Evolutionary conservation across 2,329 filamentous ascomycete species (phyloP).

Genomic region (Calonectria pauciramosa): DNA sequence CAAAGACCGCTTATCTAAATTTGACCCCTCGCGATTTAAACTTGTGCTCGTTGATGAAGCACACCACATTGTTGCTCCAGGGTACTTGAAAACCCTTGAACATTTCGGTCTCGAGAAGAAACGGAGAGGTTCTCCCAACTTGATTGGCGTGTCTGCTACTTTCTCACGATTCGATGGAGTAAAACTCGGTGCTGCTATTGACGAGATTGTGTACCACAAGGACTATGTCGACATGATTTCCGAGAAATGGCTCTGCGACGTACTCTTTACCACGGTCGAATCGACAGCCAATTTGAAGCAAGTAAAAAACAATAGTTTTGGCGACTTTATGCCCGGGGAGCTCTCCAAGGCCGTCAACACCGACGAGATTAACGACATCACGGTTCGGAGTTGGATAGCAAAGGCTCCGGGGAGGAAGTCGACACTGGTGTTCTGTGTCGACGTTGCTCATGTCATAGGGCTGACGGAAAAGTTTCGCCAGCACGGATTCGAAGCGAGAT

Average conservation of each 20-base stretch:
- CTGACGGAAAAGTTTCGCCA: conserved; percentile 83
- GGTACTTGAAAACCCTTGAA: conserved; percentile 81
- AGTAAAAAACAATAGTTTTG: conserved; percentile 71
- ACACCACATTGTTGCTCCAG: conserved; percentile 91
- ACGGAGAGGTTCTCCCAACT: conserved; percentile 63
- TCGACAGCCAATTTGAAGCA: conserved; percentile 84
- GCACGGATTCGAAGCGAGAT: conserved; percentile 85
- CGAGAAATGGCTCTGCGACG: conserved; percentile 91
- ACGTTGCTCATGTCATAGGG: conserved; percentile 83
- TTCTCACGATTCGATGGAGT: conserved; percentile 86
- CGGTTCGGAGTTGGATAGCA: conserved; percentile 86
- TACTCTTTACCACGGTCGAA: conserved; percentile 94
- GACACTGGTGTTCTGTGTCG: conserved; percentile 94
- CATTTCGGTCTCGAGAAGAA: conserved; percentile 79
- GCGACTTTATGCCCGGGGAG: conserved; percentile 85
- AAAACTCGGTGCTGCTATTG: conserved; percentile 85
- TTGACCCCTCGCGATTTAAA: conserved; percentile 85
- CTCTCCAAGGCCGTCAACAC: conserved; percentile 90
- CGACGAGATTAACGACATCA: conserved; percentile 82
- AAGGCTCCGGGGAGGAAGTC: conserved; percentile 82
- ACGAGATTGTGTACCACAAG: conserved; percentile 97
- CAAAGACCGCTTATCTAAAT: conserved; percentile 83
- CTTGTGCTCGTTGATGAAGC: conserved; percentile 95
- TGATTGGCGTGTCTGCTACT: conserved; percentile 92
- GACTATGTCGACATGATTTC: conserved; percentile 78